Base-by-base conservation (phyloP, 2,329 filamentous ascomycete genomes). In the Clonostachys sp. region DNA sequence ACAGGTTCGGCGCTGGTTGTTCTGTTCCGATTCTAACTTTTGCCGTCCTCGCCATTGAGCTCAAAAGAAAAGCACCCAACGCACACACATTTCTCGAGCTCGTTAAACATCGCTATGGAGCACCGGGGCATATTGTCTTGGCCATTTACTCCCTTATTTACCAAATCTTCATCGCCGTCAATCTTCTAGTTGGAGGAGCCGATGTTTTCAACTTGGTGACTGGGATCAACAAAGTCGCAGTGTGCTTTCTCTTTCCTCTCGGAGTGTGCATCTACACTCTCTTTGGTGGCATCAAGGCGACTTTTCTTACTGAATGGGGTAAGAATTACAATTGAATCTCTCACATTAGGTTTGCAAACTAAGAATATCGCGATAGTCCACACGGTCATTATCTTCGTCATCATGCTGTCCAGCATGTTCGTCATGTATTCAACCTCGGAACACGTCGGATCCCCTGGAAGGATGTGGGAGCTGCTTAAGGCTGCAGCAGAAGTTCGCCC, bases 21-120 rank as follows among this genome's bases (percentile, higher is more conserved):
- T 91, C 86, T 0, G 88, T 94, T 6, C 89, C 94, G 62, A 91
- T 96, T 56, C 77, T 96, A 24, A 75, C 96, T 2, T 96, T 96
- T 58, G 90, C 91, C 2, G 95, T 90, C 0, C 77, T 96, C 24
- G 91, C 91, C 34, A 96, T 30, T 30, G 24, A 30, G 24, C 24
- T 30, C 24, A 30, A 30, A 30, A 77, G 88, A 54, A 81, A 88
- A 47, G 89, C 90, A 0, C 91, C 91, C 0, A 95, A 95, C 60
- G 91, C 90, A 1, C 91, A 96, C 56, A 85, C 81, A 0, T 91
- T 90, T 64, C 80, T 95, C 10, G 90, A 95, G 70, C 87, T 89
- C 44, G 88, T 95, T 58, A 80, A 81, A 48, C 89, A 89, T 20
- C 80, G 90, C 52, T 95, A 95, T 66, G 90, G 91, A 51, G 66